Conservation (phyloP, 2,329 filamentous ascomycete genomes). For the Colletotrichum cordylinicola region DNA sequence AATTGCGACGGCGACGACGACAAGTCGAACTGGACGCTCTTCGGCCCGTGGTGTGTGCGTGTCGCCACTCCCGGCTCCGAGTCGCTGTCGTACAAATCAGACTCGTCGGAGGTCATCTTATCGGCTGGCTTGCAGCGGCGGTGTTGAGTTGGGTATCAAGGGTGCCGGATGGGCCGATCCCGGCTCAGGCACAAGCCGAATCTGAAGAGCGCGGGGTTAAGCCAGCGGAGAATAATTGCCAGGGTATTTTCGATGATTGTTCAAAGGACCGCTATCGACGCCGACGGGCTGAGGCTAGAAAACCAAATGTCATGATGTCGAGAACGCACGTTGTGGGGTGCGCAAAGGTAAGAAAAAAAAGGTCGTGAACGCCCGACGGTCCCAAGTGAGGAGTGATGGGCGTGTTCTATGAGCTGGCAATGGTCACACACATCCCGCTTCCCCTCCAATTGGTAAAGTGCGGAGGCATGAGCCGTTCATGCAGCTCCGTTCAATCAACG, state of each 20-base stretch:
- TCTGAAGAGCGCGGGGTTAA: background rate
- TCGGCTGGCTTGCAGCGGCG: background rate
- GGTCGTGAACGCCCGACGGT: background rate
- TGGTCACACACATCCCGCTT: background rate
- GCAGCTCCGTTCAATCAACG: background rate
- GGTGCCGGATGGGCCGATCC: background rate
- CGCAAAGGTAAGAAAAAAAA: background rate
- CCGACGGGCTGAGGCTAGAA: background rate
- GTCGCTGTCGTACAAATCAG: background rate
- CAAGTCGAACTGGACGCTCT: background rate
- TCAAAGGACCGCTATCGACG: background rate
- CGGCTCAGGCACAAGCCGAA: background rate
- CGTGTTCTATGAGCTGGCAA: background rate
- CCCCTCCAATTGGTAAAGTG: background rate
- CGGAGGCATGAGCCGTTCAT: background rate
- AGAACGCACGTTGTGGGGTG: background rate
- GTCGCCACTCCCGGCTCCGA: background rate
- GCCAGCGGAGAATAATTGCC: background rate
- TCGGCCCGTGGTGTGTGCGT: background rate
- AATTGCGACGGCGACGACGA: background rate
- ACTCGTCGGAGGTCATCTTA: background rate
- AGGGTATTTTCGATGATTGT: too few species aligned
- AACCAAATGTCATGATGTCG: background rate
- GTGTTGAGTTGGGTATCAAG: background rate
- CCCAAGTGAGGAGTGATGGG: background rate